Evolutionary conservation across 495 filamentous ascomycete genomes (phyloP).

Genomic region (Lindgomyces ingoldianus): DNA sequence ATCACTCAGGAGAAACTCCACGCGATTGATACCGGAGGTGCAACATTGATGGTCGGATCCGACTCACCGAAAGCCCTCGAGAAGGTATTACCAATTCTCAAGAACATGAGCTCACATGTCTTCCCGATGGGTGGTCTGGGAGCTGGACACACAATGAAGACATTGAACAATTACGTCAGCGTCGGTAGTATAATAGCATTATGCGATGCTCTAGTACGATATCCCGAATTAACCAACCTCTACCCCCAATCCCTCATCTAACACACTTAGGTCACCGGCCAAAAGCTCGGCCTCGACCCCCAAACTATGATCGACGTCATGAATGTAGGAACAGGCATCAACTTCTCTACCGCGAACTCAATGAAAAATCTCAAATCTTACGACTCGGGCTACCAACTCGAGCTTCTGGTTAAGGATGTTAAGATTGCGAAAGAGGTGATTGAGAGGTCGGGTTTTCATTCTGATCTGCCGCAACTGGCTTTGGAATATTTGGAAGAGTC

Average conservation of each 20-base stretch:
- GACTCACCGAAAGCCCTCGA: slow-evolving; percentile 31
- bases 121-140: slow-evolving; percentile 37
- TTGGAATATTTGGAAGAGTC: slow-evolving; percentile 32
- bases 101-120: slow-evolving; percentile 35
- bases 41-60: slow-evolving; percentile 38
- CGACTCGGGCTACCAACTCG: slow-evolving; percentile 37
- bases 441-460: slow-evolving; percentile 34
- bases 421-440: slow-evolving; percentile 42
- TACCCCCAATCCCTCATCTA: too few species aligned
- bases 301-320: slow-evolving; percentile 42
- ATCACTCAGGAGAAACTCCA: slow-evolving; percentile 42
- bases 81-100: slow-evolving; percentile 36
- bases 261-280: slow-evolving; percentile 27
- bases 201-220: slow-evolving; percentile 35
- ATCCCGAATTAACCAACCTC: background rate
- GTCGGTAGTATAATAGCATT: slow-evolving; percentile 38
- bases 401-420: slow-evolving; percentile 40
- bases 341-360: slow-evolving; percentile 40
- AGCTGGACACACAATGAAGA: slow-evolving; percentile 43
- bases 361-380: slow-evolving; percentile 35
- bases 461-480: slow-evolving; percentile 31
- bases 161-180: slow-evolving; percentile 43
- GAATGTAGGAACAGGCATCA: slow-evolving; percentile 41
- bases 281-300: slow-evolving; percentile 42
- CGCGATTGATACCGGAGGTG: slow-evolving; percentile 37